Evolutionary conservation across 768 basidiomycete species (phyloP).

Genomic region (Pisolithus orientalis): DNA sequence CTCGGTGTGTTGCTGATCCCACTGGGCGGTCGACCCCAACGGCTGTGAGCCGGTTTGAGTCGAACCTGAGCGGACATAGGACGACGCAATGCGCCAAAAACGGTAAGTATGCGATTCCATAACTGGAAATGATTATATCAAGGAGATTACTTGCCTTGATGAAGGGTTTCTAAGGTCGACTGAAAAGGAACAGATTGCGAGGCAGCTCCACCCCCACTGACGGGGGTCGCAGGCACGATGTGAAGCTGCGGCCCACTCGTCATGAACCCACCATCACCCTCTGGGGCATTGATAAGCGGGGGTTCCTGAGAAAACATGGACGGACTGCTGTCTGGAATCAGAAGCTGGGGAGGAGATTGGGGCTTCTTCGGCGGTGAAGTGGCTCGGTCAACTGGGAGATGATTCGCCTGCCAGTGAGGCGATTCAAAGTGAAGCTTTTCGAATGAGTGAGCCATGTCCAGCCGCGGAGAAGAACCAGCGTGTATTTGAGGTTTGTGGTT

Average conservation of each 20-base stretch:
- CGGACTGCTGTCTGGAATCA: conserved; percentile 53
- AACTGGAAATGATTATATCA: conserved; percentile 28
- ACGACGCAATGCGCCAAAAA: conserved; percentile 17
- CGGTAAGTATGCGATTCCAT: conserved; percentile 24
- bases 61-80: conserved; percentile 25
- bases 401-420: conserved; percentile 48
- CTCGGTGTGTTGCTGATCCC: conserved; percentile 30
- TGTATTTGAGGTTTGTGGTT: conserved; percentile 32
- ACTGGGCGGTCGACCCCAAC: conserved; percentile 28
- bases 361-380: conserved; percentile 44
- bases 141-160: conserved; percentile 42
- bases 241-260: conserved; percentile 58
- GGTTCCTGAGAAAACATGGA: conserved; percentile 34
- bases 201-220: conserved; percentile 53
- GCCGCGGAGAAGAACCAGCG: conserved; percentile 45
- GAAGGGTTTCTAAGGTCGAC: conserved; percentile 41
- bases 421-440: conserved; percentile 62
- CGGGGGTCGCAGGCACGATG: conserved; percentile 79
- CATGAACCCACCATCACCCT: conserved; percentile 43
- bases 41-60: conserved; percentile 28
- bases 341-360: conserved; percentile 55
- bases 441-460: conserved; percentile 51
- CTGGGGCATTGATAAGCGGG: conserved; percentile 57
- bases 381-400: conserved; percentile 38
- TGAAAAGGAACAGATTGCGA: conserved; percentile 47